Evolutionary conservation across 768 basidiomycete species (phyloP), one percentile per base, ranked within the genome.

Genomic region (Suillus weaverae): DNA sequence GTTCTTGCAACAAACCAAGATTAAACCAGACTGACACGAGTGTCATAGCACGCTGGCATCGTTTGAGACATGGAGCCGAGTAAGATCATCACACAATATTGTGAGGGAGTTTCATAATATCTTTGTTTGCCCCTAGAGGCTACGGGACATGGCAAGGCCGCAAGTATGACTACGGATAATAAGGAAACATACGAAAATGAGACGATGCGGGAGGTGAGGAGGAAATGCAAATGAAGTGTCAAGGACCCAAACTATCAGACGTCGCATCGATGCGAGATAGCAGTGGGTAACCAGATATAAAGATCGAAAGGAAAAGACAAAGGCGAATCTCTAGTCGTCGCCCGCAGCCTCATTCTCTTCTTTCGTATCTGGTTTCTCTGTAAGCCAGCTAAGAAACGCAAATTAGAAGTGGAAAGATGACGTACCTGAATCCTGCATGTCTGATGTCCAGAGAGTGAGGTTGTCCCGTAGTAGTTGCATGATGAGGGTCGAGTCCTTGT

Each of bases 401-500:
- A n/a, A 9, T 41, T 5, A 20, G 0, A 36, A 22, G 44, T 18
- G 5, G 26, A 0, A 5, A 51, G 16, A 41, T 4, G 18, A 86
- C 89, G 62, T 65, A 91, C 91, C 91, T 76, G 89, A 85, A 66
- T 96, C 95, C 79, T 95, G 93, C 92, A 97, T 95, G 78, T 97
- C 96, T 54, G 94, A 95, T 65, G 96, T 97, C 96, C 96, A 99
- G 73, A 98, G 87, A 57, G 95, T 97, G 51, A 99, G 82, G 87
- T 98, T 98, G 79, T 98, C 96, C 74, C 95, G 89, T 76, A 98
- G 88, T 68, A 98, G 83, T 80, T 98, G 97, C 91, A 94, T 92
- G 80, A 97, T 97, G 70, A 98, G 83, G 46, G 97, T 99, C 65
- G 95, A 97, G 80, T 98, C 96, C 85, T 98, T 97, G 91, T 99